Evolutionary conservation across 768 basidiomycete genomes (phyloP).

Genomic region (Saitozyma sp.): DNA sequence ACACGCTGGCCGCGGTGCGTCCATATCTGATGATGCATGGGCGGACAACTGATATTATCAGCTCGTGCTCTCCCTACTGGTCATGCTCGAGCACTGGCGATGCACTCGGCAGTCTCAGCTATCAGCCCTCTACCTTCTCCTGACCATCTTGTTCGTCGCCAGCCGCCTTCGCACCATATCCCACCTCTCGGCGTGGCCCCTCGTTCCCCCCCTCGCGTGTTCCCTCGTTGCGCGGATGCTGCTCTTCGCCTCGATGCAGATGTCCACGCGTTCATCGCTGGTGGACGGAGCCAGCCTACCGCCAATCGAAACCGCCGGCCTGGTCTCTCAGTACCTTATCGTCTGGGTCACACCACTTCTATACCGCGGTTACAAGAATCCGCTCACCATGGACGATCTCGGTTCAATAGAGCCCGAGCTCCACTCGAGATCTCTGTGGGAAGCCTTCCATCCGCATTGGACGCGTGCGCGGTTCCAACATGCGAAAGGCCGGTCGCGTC

Average conservation of each 20-base stretch:
- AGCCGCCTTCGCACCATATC: constrained; percentile 14
- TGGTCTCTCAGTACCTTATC: constrained; percentile 16
- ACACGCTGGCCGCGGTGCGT: constrained; percentile 16
- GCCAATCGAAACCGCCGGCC: constrained; percentile 13
- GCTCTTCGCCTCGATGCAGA: constrained; percentile 19
- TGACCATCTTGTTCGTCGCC: constrained; percentile 12
- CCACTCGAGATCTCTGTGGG: constrained; percentile 7
- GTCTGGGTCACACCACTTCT: constrained; percentile 17
- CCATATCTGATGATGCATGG: not conserved
- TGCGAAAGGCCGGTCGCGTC: constrained; percentile 4
- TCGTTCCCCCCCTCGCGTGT: not conserved
- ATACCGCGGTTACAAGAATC: constrained; percentile 13
- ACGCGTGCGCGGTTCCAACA: not conserved
- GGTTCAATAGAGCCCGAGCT: constrained; percentile 17
- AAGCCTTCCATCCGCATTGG: constrained; percentile 13
- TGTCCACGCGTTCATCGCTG: constrained; percentile 12
- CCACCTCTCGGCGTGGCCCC: not conserved
- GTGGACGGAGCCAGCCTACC: constrained; percentile 8
- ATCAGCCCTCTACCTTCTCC: constrained; percentile 20
- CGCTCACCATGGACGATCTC: constrained; percentile 13
- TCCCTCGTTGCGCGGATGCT: not conserved
- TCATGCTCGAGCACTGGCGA: constrained; percentile 11
- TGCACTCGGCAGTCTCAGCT: constrained; percentile 14
- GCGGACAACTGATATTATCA: not conserved
- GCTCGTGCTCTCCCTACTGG: constrained; percentile 2